Conservation (phyloP, 1,284 basidiomycete species). For the Ceratobasidium theobromae region DNA sequence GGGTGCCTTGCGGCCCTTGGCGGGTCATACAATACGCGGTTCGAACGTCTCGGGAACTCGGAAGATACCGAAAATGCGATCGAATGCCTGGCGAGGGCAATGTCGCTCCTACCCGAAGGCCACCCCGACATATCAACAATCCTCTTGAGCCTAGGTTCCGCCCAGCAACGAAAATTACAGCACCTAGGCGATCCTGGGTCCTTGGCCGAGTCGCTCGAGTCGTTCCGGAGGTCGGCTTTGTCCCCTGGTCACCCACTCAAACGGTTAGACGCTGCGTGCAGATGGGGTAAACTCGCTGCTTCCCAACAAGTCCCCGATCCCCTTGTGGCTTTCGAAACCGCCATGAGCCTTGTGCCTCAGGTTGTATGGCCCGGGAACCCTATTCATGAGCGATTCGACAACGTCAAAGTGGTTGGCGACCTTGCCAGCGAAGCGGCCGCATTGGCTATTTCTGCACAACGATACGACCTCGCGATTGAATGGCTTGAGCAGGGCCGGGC, state of each 20-base stretch:
- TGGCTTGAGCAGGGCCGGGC: not conserved
- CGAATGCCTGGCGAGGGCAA: not conserved
- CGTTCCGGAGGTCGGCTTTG: not conserved
- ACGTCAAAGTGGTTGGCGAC: not conserved
- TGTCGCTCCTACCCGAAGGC: not conserved
- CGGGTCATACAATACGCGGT: not conserved
- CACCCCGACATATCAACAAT: not conserved
- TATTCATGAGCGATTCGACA: not conserved
- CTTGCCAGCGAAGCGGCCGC: slow-evolving; percentile 1
- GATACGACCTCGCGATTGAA: not conserved
- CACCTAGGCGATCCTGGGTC: not conserved
- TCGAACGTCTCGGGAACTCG: not conserved
- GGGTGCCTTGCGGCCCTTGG: not conserved
- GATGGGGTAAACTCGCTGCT: not conserved
- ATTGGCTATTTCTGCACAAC: not conserved
- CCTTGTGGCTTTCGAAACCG: not conserved
- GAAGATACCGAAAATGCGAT: slow-evolving; percentile 1
- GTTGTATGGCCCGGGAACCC: slow-evolving; percentile 1
- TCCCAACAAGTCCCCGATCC: not conserved
- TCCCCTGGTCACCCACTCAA: not conserved
- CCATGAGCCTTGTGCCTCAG: not conserved
- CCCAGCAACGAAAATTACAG: not conserved
- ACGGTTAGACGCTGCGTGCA: slow-evolving; percentile 1
- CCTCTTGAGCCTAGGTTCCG: not conserved
- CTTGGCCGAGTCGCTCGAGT: not conserved